These are phyloP conservation scores for Pseudozyma hubeiensis DNA, from an alignment of 1,284 basidiomycete genomes.

Conservation along the genomic window DNA sequence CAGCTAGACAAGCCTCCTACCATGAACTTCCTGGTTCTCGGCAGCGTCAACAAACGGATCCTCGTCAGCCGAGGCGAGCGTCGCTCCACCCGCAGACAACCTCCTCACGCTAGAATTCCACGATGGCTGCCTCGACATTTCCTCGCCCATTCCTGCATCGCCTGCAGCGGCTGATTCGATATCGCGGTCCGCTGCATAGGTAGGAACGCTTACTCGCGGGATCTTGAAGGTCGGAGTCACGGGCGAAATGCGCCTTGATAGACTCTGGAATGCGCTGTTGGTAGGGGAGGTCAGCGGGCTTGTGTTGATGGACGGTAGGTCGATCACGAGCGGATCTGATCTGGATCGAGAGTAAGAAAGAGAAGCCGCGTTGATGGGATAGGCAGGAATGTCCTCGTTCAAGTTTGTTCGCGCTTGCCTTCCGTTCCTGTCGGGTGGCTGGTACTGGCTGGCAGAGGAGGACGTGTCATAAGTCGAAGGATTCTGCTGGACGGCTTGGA, in stretches of 20 bases:
- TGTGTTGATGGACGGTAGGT: background rate
- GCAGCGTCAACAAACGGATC: conserved; percentile 31
- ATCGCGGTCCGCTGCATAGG: conserved; percentile 3
- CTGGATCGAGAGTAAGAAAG: background rate
- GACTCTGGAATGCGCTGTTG: background rate
- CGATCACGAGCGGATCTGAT: background rate
- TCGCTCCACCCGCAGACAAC: conserved; percentile 3
- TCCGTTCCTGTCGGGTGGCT: background rate
- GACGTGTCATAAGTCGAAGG: background rate
- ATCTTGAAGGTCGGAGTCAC: conserved; percentile 22
- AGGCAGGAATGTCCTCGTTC: conserved; percentile 5
- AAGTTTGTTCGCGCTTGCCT: background rate
- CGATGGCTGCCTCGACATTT: conserved; percentile 5
- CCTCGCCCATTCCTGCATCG: background rate
- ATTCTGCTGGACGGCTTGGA: background rate
- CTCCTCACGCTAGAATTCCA: background rate
- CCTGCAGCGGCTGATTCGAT: background rate
- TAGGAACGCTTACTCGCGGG: conserved; percentile 18
- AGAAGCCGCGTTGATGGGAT: conserved; percentile 1
- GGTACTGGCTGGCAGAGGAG: background rate
- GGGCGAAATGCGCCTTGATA: background rate
- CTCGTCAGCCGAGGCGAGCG: conserved; percentile 19
- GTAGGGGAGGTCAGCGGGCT: conserved; percentile 3
- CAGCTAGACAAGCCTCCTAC: background rate
- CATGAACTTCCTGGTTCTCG: conserved; percentile 1